Evolutionary conservation across 495 filamentous ascomycete genomes (phyloP), one percentile per base, ranked within the genome.

Genomic region (Platismatia glauca): DNA sequence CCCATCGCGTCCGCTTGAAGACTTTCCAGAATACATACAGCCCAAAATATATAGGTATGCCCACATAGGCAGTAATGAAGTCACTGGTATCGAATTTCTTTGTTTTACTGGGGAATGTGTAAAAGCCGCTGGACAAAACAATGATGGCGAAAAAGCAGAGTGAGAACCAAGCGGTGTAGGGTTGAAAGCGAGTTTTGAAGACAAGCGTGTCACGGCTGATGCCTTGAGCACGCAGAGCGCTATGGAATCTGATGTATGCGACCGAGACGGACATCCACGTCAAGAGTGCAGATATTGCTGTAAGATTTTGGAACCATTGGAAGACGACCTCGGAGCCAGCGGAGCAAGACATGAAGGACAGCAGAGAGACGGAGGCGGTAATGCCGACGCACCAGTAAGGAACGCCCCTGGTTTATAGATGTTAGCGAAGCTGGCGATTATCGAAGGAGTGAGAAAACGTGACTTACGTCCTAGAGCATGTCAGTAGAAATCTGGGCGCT

Each of bases 11-110:
- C 18, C 75, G 65, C 65, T 82, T 77, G 72, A 78, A 70, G 6
- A 86, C 52, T 72, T 88, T 88, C 84, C 84, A 87, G 58, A 66
- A 72, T 2, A 81, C 52, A 66, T 82, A 88, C 5, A 89, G 77
- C 48, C 77, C 71, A 68, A 77, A 84, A 46, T 83, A 78, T 63
- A 86, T 74, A 12, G 80, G 78, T 50, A 82, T 76, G 35, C 84
- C 73, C 24, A 83, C 67, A 69, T 88, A 87, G 56, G 76, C 78
- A 3, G 76, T 75, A 67, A 87, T 79, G 71, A 86, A 88, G 67
- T 68, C 61, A 5, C 74, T 74, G 12, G 79, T 65, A 57, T 72
- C 68, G 68, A 74, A 83, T 7, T 66, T 60, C 1, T 75, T 78
- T 0, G 79, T 79, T 20, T 70, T 55, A 44, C 56, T 52, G 12